Percentiles rank a stretch among this genome's conserved stretches.
These are phyloP conservation scores for Sequoiadendron giganteum DNA, from an alignment of 75 land plant genomes.

Conservation along the genomic window DNA sequence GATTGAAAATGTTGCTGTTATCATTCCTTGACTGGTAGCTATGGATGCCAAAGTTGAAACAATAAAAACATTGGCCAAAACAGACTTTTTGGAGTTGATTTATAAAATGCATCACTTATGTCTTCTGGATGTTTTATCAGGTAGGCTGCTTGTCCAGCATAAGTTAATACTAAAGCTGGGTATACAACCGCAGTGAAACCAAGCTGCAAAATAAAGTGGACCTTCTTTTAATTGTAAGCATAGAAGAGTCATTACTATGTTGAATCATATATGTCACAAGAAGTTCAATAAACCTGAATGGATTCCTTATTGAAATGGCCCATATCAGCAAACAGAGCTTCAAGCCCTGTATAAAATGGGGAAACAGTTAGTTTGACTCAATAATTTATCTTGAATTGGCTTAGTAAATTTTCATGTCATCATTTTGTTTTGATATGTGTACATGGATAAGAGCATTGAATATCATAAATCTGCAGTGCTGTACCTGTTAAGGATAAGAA, in stretches of 20 bases:
- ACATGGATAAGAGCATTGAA: not conserved
- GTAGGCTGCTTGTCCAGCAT: slow-evolving; percentile 82
- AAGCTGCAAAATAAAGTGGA: slow-evolving; percentile 36
- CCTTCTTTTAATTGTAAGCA: not conserved
- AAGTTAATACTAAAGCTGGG: slow-evolving; percentile 64
- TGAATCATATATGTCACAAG: not conserved
- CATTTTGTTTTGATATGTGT: not conserved
- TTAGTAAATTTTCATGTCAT: not conserved
- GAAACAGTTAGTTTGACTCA: not conserved
- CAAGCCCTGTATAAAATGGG: slow-evolving; percentile 41
- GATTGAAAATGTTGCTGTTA: slow-evolving; percentile 77
- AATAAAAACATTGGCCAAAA: slow-evolving; percentile 90
- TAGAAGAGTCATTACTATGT: not conserved
- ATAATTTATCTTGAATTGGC: not conserved
- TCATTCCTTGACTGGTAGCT: slow-evolving; percentile 77
- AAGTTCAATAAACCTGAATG: slow-evolving; percentile 52
- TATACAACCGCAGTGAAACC: slow-evolving; percentile 54
- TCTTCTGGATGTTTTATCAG: slow-evolving; percentile 51
- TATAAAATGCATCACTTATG: slow-evolving; percentile 67
- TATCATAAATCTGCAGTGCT: not conserved
- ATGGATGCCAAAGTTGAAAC: slow-evolving; percentile 69
- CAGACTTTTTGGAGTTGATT: slow-evolving; percentile 50
- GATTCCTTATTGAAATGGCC: slow-evolving; percentile 73
- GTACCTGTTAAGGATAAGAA: slow-evolving; percentile 82
- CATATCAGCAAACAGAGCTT: slow-evolving; percentile 87